Evolutionary conservation across 2,329 filamentous ascomycete genomes (phyloP), one percentile per base, ranked within the genome.

Genomic region (Epichloe glyceriae): DNA sequence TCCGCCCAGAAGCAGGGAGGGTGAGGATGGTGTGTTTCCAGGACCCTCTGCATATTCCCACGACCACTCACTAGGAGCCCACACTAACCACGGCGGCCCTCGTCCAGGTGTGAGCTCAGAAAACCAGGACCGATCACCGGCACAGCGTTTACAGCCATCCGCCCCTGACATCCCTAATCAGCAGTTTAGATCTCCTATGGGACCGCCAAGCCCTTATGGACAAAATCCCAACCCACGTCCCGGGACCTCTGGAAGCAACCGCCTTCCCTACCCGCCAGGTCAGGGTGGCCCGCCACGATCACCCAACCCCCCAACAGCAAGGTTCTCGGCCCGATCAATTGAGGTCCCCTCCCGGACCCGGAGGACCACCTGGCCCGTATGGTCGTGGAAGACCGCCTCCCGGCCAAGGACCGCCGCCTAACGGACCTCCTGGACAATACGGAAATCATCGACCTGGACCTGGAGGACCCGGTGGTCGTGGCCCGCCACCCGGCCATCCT

Each of bases 11-110:
- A 64, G 59, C 55, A 63, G 61, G 51, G 61, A 60, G 45, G 61
- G 56, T 56, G 65, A 67, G 55, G 62, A 67, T 54, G 58, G 58
- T 54, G 58, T 58, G 54, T 60, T 58, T 56, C 55, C 60, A 59
- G 70, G 72, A 65, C 71, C 68, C 67, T 67, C 70, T 69, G 73
- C 76, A 73, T 72, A 72, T 68, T 60, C 65, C 67, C 68, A 74
- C 64, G 72, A 70, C 65, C 71, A 72, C 63, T 63, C 70, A 62
- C 61, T 72, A 60, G 73, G 73, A 62, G 72, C 69, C 60, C 70
- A 69, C 73, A 71, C 76, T 75, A 77, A 81, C 69, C 62, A 70
- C 61, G 67, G 69, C 64, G 68, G 70, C 59, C 73, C 73, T 68
- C 74, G 68, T 70, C 72, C 79, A 75, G 75, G 63, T 71, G 58